Evolutionary conservation across 306 rosid species (phyloP), one percentile per base, ranked within the genome.

Genomic region (Mimosa bimucronata): DNA sequence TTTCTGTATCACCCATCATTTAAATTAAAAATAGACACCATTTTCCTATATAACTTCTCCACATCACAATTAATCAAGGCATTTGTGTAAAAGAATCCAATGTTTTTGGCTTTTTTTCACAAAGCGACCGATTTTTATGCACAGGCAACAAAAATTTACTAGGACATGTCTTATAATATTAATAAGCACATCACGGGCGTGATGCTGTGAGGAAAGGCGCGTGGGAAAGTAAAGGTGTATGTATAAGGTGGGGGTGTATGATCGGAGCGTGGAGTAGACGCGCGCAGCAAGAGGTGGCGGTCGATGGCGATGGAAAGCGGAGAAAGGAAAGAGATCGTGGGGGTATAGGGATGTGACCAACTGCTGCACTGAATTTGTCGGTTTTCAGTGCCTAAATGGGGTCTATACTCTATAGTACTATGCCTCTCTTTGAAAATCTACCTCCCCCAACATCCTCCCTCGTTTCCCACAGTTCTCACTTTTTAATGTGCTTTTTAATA

Each of bases 331-430:
- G 19, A 73, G 16, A 78, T 80, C 66, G 87, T 91, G 79, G 86
- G 87, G 91, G 86, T 66, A 69, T 3, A 2, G 18, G 50, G 87
- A 87, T 79, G 86, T 86, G 91, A 87, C 88, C 91, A 86, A 90
- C 89, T 83, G 80, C 89, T 84, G 82, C 90, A 75, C 83, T 72
- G 85, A 85, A 7, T 57, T 65, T 87, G 48, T 81, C 80, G 5
- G 16, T 23, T 50, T 19, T 42, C 77, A 28, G n/a, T 5, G n/a
- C 3, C 3, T 6, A 5, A n/a, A 23, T 28, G 38, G 37, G 23
- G 64, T 70, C 62, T 40, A 34, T 34, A 34, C n/a, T n/a, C n/a
- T n/a, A n/a, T n/a, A n/a, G n/a, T n/a, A n/a, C n/a, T 34, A 34
- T 34, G 16, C 42, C 76, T 37, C 11, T 37, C 72, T 21, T 44